Evolutionary conservation across 2,329 filamentous ascomycete genomes (phyloP).

Genomic region (Ophiostoma fasciatum): DNA sequence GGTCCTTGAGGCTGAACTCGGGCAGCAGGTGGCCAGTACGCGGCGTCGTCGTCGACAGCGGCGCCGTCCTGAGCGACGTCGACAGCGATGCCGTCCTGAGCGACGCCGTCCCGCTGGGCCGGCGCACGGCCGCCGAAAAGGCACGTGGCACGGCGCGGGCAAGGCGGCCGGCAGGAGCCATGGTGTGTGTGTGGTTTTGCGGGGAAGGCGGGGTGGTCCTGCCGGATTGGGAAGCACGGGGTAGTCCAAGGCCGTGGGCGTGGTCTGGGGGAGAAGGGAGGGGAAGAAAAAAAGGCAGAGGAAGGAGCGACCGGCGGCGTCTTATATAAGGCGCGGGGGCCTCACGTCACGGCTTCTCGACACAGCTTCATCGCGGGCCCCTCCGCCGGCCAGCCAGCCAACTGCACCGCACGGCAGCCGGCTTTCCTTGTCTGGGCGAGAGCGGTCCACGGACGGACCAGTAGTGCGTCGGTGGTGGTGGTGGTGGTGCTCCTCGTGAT

Average conservation of each 20-base stretch:
- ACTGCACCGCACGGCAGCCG: too few relatives aligned
- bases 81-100: too few relatives aligned
- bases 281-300: not conserved
- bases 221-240: not conserved
- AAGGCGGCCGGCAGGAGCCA: not conserved
- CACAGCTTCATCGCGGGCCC: too few relatives aligned
- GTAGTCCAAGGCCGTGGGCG: too few relatives aligned
- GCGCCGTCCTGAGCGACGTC: not conserved
- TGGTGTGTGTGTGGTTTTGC: not conserved
- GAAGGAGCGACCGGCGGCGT: not conserved
- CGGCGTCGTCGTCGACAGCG: not conserved
- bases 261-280: too few relatives aligned
- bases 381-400: too few relatives aligned
- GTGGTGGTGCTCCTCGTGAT: not conserved
- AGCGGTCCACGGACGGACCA: too few relatives aligned
- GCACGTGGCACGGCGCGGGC: not conserved
- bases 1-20: conserved; percentile 62
- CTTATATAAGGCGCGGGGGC: conserved; percentile 2
- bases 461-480: too few relatives aligned
- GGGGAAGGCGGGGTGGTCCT: not conserved
- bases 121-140: not conserved
- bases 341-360: conserved; percentile 1
- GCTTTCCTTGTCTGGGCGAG: too few relatives aligned
- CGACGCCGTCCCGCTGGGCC: not conserved
- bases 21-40: conserved; percentile 29